Evolutionary conservation across 257 asterid genomes (phyloP).

Genomic region (Scutellaria minor): DNA sequence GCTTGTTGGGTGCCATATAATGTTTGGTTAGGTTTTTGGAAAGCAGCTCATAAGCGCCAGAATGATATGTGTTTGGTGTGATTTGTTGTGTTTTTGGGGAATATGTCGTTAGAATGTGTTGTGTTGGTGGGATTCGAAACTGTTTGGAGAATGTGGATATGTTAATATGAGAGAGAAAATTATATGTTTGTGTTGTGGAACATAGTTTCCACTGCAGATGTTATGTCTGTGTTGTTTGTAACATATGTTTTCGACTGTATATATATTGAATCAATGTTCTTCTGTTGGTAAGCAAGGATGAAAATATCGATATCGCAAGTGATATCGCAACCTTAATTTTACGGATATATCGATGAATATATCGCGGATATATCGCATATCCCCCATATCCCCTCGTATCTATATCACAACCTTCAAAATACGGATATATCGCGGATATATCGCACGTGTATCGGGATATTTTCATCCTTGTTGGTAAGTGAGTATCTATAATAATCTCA

Average conservation of each 20-base stretch:
- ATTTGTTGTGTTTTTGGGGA: not conserved
- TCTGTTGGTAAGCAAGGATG: too few species aligned
- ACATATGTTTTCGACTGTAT: not conserved
- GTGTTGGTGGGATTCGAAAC: not conserved
- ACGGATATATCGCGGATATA: too few species aligned
- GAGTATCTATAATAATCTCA: not conserved
- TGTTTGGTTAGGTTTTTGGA: conserved; percentile 6
- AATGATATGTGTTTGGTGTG: not conserved
- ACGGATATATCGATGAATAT: too few species aligned
- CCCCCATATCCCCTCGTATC: too few species aligned
- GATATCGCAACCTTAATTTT: too few species aligned
- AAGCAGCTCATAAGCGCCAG: not conserved
- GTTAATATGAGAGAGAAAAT: not conserved
- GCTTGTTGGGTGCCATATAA: not conserved
- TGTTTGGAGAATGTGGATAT: not conserved
- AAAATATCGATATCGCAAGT: too few species aligned
- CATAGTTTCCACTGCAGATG: not conserved
- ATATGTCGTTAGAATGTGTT: not conserved
- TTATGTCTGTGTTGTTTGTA: not conserved
- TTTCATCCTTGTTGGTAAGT: too few species aligned
- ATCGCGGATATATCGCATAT: too few species aligned
- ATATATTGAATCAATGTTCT: not conserved
- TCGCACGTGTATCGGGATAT: too few species aligned
- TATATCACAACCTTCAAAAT: too few species aligned
- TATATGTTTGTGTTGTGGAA: not conserved